Conservation (phyloP, 352 stramenopile species). For the Pythium myriotylum region DNA sequence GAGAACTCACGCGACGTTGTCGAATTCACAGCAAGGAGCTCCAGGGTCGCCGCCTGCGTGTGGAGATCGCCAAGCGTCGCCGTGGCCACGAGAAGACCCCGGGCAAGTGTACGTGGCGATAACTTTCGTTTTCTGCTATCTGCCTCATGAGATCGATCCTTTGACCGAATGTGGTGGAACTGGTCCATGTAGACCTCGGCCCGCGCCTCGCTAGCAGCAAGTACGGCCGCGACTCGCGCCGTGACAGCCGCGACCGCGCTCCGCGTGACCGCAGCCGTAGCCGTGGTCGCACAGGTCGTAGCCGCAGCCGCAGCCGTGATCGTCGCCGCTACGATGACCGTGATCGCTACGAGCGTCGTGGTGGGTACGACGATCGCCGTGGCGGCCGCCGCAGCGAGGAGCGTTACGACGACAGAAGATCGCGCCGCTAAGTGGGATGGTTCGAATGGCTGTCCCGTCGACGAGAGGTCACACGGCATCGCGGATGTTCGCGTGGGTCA, state of each 20-base stretch:
- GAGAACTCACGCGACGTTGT: slow-evolving; percentile 2
- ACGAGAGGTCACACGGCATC: not conserved
- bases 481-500: not conserved
- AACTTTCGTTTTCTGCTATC: not conserved
- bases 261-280: slow-evolving; percentile 30
- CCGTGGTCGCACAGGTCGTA: slow-evolving; percentile 29
- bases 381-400: slow-evolving; percentile 34
- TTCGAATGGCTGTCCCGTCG: not conserved
- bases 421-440: slow-evolving; percentile 26
- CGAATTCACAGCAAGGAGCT: slow-evolving; percentile 73
- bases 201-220: slow-evolving; percentile 73
- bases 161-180: not conserved
- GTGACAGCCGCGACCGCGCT: slow-evolving; percentile 23
- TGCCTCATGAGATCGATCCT: not conserved
- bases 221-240: slow-evolving; percentile 45
- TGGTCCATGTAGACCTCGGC: slow-evolving; percentile 52
- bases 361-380: slow-evolving; percentile 63
- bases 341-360: slow-evolving; percentile 44
- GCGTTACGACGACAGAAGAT: slow-evolving; percentile 45
- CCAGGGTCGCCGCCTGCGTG: slow-evolving; percentile 66
- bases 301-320: slow-evolving; percentile 48
- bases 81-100: slow-evolving; percentile 84
- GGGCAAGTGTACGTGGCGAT: slow-evolving; percentile 63
- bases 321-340: slow-evolving; percentile 49
- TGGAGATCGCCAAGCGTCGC: slow-evolving; percentile 82